Conservation (phyloP, 1,284 basidiomycete species). For the Jaminaea rosea region DNA sequence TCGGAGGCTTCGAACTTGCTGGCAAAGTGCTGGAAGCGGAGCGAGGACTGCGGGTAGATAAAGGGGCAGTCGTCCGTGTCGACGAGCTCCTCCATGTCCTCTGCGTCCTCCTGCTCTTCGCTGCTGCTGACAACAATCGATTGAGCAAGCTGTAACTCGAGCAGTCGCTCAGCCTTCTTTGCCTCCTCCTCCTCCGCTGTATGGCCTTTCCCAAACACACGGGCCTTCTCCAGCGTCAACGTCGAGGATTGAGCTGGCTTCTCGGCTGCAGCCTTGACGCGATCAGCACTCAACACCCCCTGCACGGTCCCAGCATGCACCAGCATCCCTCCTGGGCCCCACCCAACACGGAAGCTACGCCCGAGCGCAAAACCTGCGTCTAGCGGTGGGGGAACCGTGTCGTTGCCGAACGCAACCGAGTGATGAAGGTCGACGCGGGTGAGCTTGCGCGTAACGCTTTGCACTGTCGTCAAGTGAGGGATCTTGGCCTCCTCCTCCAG, state of each 20-base stretch:
- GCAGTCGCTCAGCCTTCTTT: conserved; percentile 54
- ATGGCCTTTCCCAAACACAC: conserved; percentile 23
- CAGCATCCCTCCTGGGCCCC: conserved; percentile 71
- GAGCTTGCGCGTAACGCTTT: too few relatives aligned
- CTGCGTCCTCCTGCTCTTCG: conserved; percentile 55
- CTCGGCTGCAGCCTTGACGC: background rate
- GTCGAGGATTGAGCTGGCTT: background rate
- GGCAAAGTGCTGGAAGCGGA: conserved; percentile 73
- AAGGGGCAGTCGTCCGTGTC: conserved; percentile 46
- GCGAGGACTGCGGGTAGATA: conserved; percentile 52
- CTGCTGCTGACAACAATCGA: too few relatives aligned
- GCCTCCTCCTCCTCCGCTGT: conserved; percentile 6
- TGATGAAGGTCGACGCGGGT: conserved; percentile 21
- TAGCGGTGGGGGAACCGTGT: conserved; percentile 59
- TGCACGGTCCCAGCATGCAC: conserved; percentile 59
- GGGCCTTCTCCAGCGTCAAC: conserved; percentile 20
- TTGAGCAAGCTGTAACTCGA: conserved; percentile 69
- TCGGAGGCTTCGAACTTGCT: conserved; percentile 66
- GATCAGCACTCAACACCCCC: background rate
- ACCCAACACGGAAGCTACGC: conserved; percentile 79
- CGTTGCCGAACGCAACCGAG: conserved; percentile 59
- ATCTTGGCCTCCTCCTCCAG: too few relatives aligned
- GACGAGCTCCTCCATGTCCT: conserved; percentile 52
- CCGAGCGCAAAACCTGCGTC: conserved; percentile 80
- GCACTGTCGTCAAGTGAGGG: too few relatives aligned